phyloP scores from a whole-genome alignment of 768 basidiomycete genomes.

The Trametes cinnabarina region DNA sequence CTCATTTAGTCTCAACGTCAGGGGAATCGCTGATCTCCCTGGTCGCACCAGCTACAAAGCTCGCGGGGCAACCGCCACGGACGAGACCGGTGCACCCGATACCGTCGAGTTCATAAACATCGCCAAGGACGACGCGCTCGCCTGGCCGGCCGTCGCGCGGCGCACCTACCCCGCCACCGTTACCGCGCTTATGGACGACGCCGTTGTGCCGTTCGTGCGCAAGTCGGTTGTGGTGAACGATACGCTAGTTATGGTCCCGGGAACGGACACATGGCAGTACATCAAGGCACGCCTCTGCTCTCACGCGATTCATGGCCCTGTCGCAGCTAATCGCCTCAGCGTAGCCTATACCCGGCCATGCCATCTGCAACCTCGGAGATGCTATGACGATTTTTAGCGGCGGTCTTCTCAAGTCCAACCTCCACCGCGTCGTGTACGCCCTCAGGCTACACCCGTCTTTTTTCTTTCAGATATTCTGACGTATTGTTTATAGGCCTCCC shows the following conservation, averaged over 20 bases:
- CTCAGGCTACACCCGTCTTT: background rate
- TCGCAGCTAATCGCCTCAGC: background rate
- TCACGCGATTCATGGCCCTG: slow-evolving; percentile 19
- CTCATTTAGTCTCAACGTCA: background rate
- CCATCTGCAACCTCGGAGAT: slow-evolving; percentile 45
- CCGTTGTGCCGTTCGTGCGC: slow-evolving; percentile 22
- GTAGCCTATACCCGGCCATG: slow-evolving; percentile 34
- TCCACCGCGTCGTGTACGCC: slow-evolving; percentile 59
- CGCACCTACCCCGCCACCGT: slow-evolving; percentile 35
- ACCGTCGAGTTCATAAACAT: slow-evolving; percentile 38
- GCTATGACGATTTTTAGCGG: slow-evolving; percentile 61
- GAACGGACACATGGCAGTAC: slow-evolving; percentile 42
- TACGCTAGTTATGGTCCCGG: slow-evolving; percentile 51
- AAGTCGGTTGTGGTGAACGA: slow-evolving; percentile 30
- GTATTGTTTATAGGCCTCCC: slow-evolving; percentile 34
- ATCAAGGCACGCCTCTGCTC: slow-evolving; percentile 43
- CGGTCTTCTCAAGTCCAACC: slow-evolving; percentile 61
- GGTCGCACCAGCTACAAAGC: slow-evolving; percentile 26
- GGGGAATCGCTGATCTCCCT: background rate
- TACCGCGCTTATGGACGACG: slow-evolving; percentile 13
- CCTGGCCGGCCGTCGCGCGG: slow-evolving; percentile 29
- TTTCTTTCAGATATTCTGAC: background rate
- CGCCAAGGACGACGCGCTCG: slow-evolving; percentile 37
- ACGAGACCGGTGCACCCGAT: slow-evolving; percentile 33
- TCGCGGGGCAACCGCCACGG: slow-evolving; percentile 32